Percentiles rank a stretch among this genome's conserved stretches.
Conservation (phyloP, 2,329 filamentous ascomycete species). For the Ilyonectria destructans region DNA sequence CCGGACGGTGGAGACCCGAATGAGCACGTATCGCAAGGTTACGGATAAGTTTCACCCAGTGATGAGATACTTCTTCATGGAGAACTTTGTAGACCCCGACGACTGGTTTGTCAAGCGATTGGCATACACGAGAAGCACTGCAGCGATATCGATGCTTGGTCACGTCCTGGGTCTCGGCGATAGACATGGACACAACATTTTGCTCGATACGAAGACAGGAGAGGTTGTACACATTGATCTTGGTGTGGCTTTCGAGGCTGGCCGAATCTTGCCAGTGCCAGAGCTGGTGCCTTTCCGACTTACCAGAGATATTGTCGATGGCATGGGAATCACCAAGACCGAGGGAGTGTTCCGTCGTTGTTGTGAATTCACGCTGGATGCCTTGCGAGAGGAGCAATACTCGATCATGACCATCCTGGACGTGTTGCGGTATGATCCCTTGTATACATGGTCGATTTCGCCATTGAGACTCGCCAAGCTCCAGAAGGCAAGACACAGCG, state of each 20-base stretch:
- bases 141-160: conserved; percentile 94
- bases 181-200: conserved; percentile 96
- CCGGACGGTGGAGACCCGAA: conserved; percentile 78
- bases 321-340: conserved; percentile 95
- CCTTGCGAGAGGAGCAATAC: conserved; percentile 94
- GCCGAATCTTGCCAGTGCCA: conserved; percentile 93
- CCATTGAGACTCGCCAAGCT: conserved; percentile 76
- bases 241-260: conserved; percentile 96
- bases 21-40: conserved; percentile 84
- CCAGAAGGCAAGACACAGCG: conserved; percentile 73
- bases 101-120: conserved; percentile 94
- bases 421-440: conserved; percentile 96
- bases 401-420: conserved; percentile 99
- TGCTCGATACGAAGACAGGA: conserved; percentile 90
- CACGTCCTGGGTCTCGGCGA: conserved; percentile 95
- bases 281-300: conserved; percentile 97
- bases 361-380: conserved; percentile 97
- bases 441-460: conserved; percentile 96
- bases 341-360: conserved; percentile 98
- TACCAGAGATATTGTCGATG: conserved; percentile 95
- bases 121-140: conserved; percentile 93
- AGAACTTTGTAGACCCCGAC: conserved; percentile 92
- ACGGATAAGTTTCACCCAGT: conserved; percentile 90
- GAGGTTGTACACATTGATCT: conserved; percentile 98
- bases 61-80: conserved; percentile 97